Conservation (phyloP, 768 basidiomycete species). For the Punctularia strigosozonata region DNA sequence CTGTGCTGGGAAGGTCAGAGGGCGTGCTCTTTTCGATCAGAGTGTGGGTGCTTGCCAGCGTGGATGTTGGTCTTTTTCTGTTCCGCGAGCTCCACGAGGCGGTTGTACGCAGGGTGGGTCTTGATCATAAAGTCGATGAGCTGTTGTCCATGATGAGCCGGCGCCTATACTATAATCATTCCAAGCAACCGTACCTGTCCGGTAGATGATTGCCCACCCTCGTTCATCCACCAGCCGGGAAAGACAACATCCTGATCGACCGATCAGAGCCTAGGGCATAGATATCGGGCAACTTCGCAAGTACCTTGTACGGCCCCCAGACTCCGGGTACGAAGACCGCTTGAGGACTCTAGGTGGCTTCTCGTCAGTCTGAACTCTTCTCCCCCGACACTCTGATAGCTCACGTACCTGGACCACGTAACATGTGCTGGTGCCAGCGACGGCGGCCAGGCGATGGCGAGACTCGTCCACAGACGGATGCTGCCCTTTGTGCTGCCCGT, state of each 20-base stretch:
- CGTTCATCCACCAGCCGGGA: slow-evolving; percentile 98
- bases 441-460: slow-evolving; percentile 72
- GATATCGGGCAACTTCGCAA: slow-evolving; percentile 2
- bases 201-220: slow-evolving; percentile 96
- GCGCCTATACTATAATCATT: not conserved
- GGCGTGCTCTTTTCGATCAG: not conserved
- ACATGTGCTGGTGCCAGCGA: slow-evolving; percentile 95
- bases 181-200: slow-evolving; percentile 51
- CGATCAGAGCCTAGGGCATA: too few species aligned
- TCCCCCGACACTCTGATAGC: too few species aligned
- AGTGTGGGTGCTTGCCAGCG: slow-evolving; percentile 25
- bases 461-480: slow-evolving; percentile 66
- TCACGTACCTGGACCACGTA: slow-evolving; percentile 73
- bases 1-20: slow-evolving; percentile 19
- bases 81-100: slow-evolving; percentile 54
- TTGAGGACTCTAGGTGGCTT: slow-evolving; percentile 59
- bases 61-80: slow-evolving; percentile 49
- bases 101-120: slow-evolving; percentile 77
- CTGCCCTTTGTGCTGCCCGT: slow-evolving; percentile 34
- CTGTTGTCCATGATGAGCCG: slow-evolving; percentile 22
- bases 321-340: slow-evolving; percentile 85
- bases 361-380: too few species aligned
- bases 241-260: slow-evolving; percentile 67
- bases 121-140: slow-evolving; percentile 92
- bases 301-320: slow-evolving; percentile 81